Evolutionary conservation across 2,329 filamentous ascomycete genomes (phyloP).

Genomic region (Penicillium freii): DNA sequence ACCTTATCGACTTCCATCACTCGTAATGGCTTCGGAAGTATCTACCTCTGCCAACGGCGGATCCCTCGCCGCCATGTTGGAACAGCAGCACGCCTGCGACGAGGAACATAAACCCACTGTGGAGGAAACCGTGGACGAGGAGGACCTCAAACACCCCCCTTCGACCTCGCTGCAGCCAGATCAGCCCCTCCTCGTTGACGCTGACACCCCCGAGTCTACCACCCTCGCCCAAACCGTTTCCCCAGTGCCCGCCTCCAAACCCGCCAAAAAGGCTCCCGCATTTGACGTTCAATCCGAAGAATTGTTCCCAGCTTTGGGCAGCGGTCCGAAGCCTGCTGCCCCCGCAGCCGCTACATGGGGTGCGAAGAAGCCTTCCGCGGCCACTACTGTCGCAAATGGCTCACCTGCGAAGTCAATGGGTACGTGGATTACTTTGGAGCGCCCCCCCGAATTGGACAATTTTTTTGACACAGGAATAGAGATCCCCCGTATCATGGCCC

Average conservation of each 20-base stretch:
- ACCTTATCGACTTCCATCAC: background rate
- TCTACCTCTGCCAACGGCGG: slow-evolving; percentile 35
- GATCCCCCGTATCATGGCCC: slow-evolving; percentile 61
- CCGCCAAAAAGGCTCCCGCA: slow-evolving; percentile 43
- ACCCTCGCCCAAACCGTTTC: slow-evolving; percentile 33
- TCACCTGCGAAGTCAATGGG: slow-evolving; percentile 52
- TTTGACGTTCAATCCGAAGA: slow-evolving; percentile 87
- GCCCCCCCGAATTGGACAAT: slow-evolving; percentile 21
- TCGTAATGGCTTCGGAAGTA: slow-evolving; percentile 37
- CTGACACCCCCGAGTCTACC: slow-evolving; percentile 15
- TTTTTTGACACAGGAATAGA: slow-evolving; percentile 20
- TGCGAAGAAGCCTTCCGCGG: slow-evolving; percentile 54
- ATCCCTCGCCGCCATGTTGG: slow-evolving; percentile 54
- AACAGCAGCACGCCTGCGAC: slow-evolving; percentile 53
- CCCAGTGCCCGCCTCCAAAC: slow-evolving; percentile 38
- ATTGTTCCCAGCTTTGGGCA: slow-evolving; percentile 86
- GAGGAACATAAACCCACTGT: slow-evolving; percentile 64
- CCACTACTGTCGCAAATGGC: slow-evolving; percentile 44
- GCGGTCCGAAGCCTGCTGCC: slow-evolving; percentile 61
- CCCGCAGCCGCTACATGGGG: slow-evolving; percentile 74
- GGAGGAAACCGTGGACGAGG: slow-evolving; percentile 79
- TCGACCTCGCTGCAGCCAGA: slow-evolving; percentile 42
- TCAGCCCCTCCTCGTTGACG: slow-evolving; percentile 11
- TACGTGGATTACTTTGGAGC: slow-evolving; percentile 51
- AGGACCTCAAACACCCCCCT: slow-evolving; percentile 61